Conservation (phyloP, 495 filamentous ascomycete species). For the Acidomyces sp. region DNA sequence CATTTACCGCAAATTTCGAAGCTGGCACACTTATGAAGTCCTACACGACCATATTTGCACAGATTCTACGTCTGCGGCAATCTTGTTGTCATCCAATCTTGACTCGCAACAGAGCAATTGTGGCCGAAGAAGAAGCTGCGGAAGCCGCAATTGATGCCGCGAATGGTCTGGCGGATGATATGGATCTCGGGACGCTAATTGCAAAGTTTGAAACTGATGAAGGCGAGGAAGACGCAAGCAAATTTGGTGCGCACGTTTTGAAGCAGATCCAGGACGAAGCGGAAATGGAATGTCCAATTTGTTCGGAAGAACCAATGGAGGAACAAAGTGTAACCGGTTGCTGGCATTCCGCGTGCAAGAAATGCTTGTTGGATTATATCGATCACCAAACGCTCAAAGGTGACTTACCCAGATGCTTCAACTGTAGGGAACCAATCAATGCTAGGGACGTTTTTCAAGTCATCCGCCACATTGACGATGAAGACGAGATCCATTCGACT, state of each 20-base stretch:
- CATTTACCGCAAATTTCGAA: conserved; percentile 74
- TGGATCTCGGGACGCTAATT: conserved; percentile 82
- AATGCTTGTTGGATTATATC: conserved; percentile 77
- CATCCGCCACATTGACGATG: conserved; percentile 39
- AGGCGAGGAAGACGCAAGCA: conserved; percentile 48
- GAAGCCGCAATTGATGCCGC: conserved; percentile 64
- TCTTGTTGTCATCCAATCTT: conserved; percentile 88
- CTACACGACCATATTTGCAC: conserved; percentile 91
- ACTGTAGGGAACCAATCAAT: conserved; percentile 73
- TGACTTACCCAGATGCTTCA: conserved; percentile 67
- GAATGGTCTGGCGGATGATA: conserved; percentile 80
- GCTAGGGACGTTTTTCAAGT: conserved; percentile 83
- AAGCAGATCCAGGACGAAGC: conserved; percentile 82
- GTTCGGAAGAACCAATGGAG: conserved; percentile 85
- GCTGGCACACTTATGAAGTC: conserved; percentile 87
- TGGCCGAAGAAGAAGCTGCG: conserved; percentile 79
- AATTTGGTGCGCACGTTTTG: conserved; percentile 73
- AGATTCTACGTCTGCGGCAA: conserved; percentile 87
- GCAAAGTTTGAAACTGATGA: conserved; percentile 54
- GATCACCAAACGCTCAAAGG: conserved; percentile 68
- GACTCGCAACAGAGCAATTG: conserved; percentile 68
- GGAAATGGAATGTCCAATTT: conserved; percentile 84
- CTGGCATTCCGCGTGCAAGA: conserved; percentile 93
- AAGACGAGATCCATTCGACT: conserved; percentile 19
- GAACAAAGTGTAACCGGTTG: conserved; percentile 88